These are phyloP conservation scores for Phyllachora maydis DNA, from an alignment of 2,329 filamentous ascomycete species.

Conservation along the genomic window DNA sequence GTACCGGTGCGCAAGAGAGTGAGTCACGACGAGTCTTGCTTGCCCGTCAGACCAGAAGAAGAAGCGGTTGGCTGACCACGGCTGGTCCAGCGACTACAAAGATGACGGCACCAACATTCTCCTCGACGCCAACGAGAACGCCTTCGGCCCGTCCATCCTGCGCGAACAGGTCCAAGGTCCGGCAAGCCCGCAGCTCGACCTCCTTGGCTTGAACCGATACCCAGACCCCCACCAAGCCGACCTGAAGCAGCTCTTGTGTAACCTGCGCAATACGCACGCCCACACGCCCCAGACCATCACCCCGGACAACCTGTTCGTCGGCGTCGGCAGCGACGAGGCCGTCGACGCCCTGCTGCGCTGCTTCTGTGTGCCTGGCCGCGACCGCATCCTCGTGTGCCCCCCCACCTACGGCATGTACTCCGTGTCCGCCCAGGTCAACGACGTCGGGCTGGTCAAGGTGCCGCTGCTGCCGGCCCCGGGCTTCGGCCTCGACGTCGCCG, in stretches of 20 bases:
- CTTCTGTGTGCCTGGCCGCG: constrained; percentile 73
- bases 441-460: constrained; percentile 70
- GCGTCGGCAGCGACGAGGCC: constrained; percentile 89
- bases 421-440: constrained; percentile 87
- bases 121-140: constrained; percentile 95
- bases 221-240: constrained; percentile 85
- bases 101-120: constrained; percentile 92
- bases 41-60: too few species aligned
- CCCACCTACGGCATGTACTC: constrained; percentile 98
- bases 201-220: constrained; percentile 76
- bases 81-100: constrained; percentile 85
- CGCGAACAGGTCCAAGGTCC: constrained; percentile 26
- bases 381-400: constrained; percentile 86
- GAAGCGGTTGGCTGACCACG: too few species aligned
- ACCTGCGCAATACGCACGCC: constrained; percentile 65
- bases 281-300: constrained; percentile 56
- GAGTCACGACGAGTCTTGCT: constrained; percentile 18
- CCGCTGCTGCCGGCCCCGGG: constrained; percentile 50
- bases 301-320: constrained; percentile 78
- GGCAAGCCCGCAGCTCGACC: constrained; percentile 38
- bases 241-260: constrained; percentile 73
- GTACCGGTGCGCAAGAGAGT: constrained; percentile 70
- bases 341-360: constrained; percentile 86
- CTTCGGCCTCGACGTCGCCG: constrained; percentile 54
- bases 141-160: constrained; percentile 64